Base-by-base conservation (phyloP, 2,329 filamentous ascomycete species). In the Gremmenia infestans region DNA sequence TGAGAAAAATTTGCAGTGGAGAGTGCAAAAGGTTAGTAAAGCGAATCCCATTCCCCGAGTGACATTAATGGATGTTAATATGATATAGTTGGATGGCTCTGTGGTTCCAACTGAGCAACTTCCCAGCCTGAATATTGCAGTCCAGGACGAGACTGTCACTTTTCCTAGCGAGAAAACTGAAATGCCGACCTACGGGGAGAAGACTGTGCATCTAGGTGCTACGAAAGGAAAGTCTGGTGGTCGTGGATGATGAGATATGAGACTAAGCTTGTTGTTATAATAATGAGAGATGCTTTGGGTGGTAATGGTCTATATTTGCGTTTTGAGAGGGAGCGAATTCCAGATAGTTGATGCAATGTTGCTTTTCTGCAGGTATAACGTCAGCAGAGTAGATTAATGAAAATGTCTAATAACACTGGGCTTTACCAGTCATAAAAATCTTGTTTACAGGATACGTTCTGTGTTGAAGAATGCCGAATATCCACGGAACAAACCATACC, bases 1-100 rank as follows among this genome's bases (percentile, higher is more conserved):
- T 52, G 60, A 59, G 50, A 35, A 56, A 15, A 60, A 61, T 50
- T 40, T 69, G 39, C 35, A 62, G 5, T 69, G 67, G 65, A 53
- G 54, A 17, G 57, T 66, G 15, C 61, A 68, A 22, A 63, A 62
- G 58, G 67, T 68, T 48, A 56, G 60, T 56, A 50, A 1, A 19
- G 19, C 19, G 19, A 19, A 28, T 22, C 5, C 25, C 12, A 19
- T 2, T 39, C 39, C 1, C 12, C 8, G 32, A 23, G 22, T 23
- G 42, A 19, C 22, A 28, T 28, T 32, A 14, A 22, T 37, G 40
- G 6, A 36, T 19, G n/a, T 28, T 54, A 23, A 50, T 25, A 28
- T 14, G 19, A 47, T 8, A 46, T 11, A 65, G 63, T 55, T 61
- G 36, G 59, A 67, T 22, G 54, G 54, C 8, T 53, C 54, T n/a